Conservation (phyloP, 208 protist species). For the Crithidia thermophila region DNA sequence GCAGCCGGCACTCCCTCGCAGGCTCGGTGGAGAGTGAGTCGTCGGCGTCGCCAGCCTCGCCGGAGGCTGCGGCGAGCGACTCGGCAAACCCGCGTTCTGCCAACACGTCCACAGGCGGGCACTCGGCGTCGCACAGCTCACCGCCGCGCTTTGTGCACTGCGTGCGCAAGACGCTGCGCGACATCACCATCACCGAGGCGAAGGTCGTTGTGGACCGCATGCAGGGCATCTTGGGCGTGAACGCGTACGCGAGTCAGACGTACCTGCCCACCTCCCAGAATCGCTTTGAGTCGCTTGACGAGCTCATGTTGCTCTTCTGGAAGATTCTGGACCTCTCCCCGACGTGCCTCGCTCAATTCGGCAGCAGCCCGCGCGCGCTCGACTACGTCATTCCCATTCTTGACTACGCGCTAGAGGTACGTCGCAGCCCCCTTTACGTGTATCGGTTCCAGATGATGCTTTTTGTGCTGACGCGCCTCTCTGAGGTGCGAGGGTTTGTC, state of each 20-base stretch:
- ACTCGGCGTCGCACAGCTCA: conserved; percentile 7
- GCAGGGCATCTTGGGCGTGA: conserved; percentile 55
- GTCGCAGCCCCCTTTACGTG: conserved; percentile 37
- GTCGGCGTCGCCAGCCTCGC: neutral
- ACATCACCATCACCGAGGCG: conserved; percentile 77
- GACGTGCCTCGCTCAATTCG: conserved; percentile 53
- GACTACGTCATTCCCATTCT: conserved; percentile 78
- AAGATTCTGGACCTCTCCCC: conserved; percentile 79
- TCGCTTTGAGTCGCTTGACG: conserved; percentile 55
- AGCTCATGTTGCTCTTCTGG: conserved; percentile 89
- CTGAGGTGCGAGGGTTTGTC: conserved; percentile 71
- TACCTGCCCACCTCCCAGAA: conserved; percentile 77
- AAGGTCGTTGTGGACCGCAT: conserved; percentile 55
- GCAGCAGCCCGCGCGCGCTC: conserved; percentile 39
- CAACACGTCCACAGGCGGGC: neutral
- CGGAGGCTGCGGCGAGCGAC: neutral
- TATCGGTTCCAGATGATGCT: conserved; percentile 78
- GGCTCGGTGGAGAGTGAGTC: neutral
- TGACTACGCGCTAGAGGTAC: conserved; percentile 73
- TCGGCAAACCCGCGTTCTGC: conserved; percentile 6
- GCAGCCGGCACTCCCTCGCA: neutral
- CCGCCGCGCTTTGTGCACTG: conserved; percentile 57
- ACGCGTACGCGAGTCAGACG: conserved; percentile 63
- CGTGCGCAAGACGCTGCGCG: conserved; percentile 57
- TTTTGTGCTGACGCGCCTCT: conserved; percentile 83